phyloP scores from a whole-genome alignment of 2,329 filamentous ascomycete genomes.

The Fusarium neocosmosporiellum region DNA sequence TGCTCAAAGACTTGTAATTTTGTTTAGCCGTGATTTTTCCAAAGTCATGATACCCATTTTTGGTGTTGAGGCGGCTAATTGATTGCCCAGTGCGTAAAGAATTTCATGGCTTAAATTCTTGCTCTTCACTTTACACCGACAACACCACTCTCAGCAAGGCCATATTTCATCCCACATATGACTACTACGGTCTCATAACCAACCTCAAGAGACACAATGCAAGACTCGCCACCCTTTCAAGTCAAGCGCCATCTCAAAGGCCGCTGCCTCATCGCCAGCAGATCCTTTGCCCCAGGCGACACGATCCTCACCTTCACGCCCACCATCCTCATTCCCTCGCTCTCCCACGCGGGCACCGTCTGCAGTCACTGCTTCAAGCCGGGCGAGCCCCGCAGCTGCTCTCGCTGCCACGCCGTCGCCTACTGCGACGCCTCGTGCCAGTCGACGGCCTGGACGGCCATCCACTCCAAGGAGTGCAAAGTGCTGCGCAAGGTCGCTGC shows the following conservation, averaged over 20 bases:
- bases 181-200: neutral
- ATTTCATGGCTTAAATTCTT: constrained; percentile 17
- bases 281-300: constrained; percentile 56
- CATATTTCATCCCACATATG: neutral
- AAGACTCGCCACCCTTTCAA: constrained; percentile 36
- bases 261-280: constrained; percentile 59
- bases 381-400: constrained; percentile 55
- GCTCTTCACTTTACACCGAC: neutral
- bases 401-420: constrained; percentile 62
- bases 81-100: constrained; percentile 23
- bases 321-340: constrained; percentile 61
- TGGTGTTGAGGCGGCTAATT: constrained; percentile 8
- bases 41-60: neutral
- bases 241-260: constrained; percentile 51
- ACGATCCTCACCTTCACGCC: constrained; percentile 58
- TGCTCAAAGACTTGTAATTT: neutral
- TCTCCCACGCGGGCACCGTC: constrained; percentile 52
- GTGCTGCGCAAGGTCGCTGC: constrained; percentile 50
- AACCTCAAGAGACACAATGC: constrained; percentile 15
- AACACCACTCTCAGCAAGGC: constrained; percentile 1
- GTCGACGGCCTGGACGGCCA: constrained; percentile 61
- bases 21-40: neutral
- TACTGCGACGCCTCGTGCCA: constrained; percentile 70
- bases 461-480: constrained; percentile 67
- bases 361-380: constrained; percentile 63